Conservation (phyloP, 2,329 filamentous ascomycete genomes). For the Colletotrichum scovillei region DNA sequence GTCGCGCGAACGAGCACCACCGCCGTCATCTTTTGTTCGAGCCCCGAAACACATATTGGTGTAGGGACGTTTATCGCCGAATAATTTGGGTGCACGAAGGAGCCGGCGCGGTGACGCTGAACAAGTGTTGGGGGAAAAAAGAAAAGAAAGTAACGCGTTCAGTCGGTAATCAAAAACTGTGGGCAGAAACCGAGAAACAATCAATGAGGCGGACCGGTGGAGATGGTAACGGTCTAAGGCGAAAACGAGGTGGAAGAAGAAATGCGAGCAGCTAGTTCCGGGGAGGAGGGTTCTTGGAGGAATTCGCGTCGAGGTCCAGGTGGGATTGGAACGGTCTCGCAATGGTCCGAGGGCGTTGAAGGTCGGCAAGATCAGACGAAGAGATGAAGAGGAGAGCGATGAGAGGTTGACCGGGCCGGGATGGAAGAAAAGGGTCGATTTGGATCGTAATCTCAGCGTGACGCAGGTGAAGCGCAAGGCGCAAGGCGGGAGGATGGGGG, state of each 20-base stretch:
- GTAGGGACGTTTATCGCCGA: constrained; percentile 3
- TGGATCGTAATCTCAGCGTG: not conserved
- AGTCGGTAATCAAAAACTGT: not conserved
- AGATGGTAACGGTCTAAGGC: constrained; percentile 1
- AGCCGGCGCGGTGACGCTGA: not conserved
- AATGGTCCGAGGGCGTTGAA: constrained; percentile 24
- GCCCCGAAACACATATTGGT: constrained; percentile 73
- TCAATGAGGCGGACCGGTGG: not conserved
- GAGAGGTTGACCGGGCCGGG: constrained; percentile 7
- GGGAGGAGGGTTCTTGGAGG: not conserved
- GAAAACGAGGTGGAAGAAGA: constrained; percentile 6
- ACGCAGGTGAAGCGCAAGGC: not conserved
- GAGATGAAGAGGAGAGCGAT: not conserved
- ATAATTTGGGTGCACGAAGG: not conserved
- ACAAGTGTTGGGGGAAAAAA: not conserved
- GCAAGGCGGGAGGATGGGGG: not conserved
- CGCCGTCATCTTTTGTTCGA: constrained; percentile 61
- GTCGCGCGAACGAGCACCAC: constrained; percentile 71
- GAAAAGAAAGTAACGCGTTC: constrained; percentile 4
- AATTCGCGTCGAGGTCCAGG: constrained; percentile 8
- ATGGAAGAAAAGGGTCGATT: not conserved
- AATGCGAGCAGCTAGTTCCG: not conserved
- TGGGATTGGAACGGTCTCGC: not conserved
- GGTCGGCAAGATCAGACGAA: constrained; percentile 27
- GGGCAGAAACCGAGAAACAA: not conserved